phyloP scores from a whole-genome alignment of 73 alveolate genomes.

The Vitrella brassicaformis region DNA sequence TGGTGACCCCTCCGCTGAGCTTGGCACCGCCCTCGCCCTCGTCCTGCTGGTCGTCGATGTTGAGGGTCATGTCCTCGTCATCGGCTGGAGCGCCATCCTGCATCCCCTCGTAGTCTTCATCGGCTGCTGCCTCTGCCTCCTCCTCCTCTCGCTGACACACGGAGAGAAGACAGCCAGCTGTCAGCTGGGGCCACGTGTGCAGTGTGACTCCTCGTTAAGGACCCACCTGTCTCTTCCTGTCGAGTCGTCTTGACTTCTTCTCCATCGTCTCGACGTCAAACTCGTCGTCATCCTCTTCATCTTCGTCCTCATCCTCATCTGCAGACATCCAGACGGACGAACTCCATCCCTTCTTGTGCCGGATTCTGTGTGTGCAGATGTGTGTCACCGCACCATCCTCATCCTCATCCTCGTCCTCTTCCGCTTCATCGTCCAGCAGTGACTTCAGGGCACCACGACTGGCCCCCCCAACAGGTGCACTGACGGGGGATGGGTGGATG shows the following conservation, averaged over 20 bases:
- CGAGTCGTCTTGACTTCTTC: background rate
- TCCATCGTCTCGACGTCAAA: background rate
- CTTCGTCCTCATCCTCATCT: background rate
- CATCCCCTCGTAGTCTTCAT: background rate
- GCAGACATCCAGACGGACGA: background rate
- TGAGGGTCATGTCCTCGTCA: background rate
- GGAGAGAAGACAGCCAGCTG: background rate
- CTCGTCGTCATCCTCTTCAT: background rate
- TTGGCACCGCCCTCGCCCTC: too few species aligned
- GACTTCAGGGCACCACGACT: too few species aligned
- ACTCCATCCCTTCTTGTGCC: too few species aligned
- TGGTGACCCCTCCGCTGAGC: too few species aligned
- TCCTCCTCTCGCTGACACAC: background rate
- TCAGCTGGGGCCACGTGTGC: background rate
- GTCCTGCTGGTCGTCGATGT: too few species aligned
- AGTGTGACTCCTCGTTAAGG: background rate
- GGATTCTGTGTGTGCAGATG: background rate
- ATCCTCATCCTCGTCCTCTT: too few species aligned
- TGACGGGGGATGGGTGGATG: background rate
- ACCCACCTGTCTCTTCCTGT: background rate
- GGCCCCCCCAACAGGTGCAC: background rate
- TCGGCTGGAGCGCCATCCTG: background rate
- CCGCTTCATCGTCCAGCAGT: too few species aligned
- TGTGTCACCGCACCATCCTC: background rate
- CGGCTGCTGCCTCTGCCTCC: background rate